These are phyloP conservation scores for Colletotrichum lini DNA, from an alignment of 2,329 filamentous ascomycete genomes.

Conservation along the genomic window DNA sequence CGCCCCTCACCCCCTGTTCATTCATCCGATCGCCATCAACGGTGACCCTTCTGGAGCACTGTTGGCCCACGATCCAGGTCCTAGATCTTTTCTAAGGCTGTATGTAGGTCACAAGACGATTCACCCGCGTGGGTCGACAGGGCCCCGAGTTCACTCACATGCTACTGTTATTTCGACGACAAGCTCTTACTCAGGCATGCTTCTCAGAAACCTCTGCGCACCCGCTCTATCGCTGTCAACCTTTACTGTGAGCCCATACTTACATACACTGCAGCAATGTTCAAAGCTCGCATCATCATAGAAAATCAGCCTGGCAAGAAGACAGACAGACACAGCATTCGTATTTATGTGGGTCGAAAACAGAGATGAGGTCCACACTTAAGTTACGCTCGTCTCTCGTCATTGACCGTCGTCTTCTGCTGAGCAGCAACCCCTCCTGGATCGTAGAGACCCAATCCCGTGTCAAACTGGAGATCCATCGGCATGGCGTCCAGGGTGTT, in stretches of 20 bases:
- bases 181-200: too few relatives aligned
- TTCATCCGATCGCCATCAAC: neutral
- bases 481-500: slow-evolving; percentile 46
- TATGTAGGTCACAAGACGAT: neutral
- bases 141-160: neutral
- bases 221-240: too few relatives aligned
- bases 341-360: neutral
- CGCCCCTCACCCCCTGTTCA: neutral
- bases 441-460: slow-evolving; percentile 13
- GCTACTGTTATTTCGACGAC: neutral
- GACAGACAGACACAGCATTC: neutral
- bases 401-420: neutral
- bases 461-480: slow-evolving; percentile 42
- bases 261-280: too few relatives aligned
- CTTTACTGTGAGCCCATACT: too few relatives aligned
- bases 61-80: slow-evolving; percentile 5
- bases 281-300: too few relatives aligned
- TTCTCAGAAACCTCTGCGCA: too few relatives aligned
- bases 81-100: neutral
- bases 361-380: neutral
- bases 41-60: slow-evolving; percentile 1
- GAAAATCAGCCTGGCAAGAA: too few relatives aligned
- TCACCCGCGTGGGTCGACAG: neutral
- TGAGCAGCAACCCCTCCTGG: neutral
- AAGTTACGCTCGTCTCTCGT: neutral